Percentiles rank a stretch among this genome's conserved stretches.
phyloP scores from a whole-genome alignment of 2,329 filamentous ascomycete species.

The Hypocrella siamensis region DNA sequence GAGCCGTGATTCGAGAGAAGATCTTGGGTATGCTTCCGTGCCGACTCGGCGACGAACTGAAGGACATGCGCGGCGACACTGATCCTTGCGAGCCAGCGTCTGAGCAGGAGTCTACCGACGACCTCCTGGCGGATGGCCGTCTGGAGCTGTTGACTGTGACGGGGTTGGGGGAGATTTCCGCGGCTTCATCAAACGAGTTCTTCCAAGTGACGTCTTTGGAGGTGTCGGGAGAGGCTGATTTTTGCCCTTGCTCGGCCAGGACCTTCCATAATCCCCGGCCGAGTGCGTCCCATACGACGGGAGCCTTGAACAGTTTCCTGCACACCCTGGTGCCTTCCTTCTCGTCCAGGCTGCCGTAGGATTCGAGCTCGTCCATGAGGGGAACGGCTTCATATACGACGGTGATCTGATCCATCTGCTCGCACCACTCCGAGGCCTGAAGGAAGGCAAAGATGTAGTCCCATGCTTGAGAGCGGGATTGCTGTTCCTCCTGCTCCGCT shows the following conservation, averaged over 20 bases:
- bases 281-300: conserved; percentile 22
- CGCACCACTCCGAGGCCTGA: conserved; percentile 13
- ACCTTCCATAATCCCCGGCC: conserved; percentile 18
- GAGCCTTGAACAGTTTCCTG: conserved; percentile 20
- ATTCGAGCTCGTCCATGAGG: conserved; percentile 16
- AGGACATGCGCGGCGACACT: conserved; percentile 3
- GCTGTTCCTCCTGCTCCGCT: conserved; percentile 14
- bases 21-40: conserved; percentile 5
- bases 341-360: conserved; percentile 16
- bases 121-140: conserved; percentile 2
- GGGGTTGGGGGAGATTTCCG: not conserved
- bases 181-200: not conserved
- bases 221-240: not conserved
- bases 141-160: conserved; percentile 1
- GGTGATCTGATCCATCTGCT: conserved; percentile 16
- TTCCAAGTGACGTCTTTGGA: conserved; percentile 1
- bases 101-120: conserved; percentile 4
- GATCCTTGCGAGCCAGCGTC: conserved; percentile 2
- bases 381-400: conserved; percentile 18
- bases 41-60: conserved; percentile 5
- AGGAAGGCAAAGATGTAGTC: conserved; percentile 17
- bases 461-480: conserved; percentile 14
- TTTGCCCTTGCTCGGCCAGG: conserved; percentile 5
- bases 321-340: conserved; percentile 19
- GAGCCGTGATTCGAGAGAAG: conserved; percentile 4